Conservation (phyloP, 768 basidiomycete genomes). For the Trametes elegans region DNA sequence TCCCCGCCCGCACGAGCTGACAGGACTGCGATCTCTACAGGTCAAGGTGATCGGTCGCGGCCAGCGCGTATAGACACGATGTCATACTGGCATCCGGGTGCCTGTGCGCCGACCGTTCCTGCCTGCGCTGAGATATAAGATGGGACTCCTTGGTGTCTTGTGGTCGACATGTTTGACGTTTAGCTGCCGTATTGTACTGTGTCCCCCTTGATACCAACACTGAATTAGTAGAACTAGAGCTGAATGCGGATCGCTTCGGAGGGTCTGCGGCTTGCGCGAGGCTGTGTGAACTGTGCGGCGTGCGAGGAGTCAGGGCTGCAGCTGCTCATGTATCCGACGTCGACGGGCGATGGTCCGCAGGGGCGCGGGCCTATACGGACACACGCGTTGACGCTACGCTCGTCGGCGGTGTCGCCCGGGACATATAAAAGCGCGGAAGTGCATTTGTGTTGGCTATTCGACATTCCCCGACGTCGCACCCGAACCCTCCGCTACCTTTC, state of each 20-base stretch:
- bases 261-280: background rate
- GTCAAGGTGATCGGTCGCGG: slow-evolving; percentile 62
- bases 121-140: background rate
- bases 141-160: background rate
- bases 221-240: slow-evolving; percentile 4
- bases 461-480: too few species aligned
- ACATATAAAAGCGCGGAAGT: too few species aligned
- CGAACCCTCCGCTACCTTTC: too few species aligned
- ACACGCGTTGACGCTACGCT: too few species aligned
- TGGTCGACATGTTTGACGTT: background rate
- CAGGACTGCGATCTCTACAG: slow-evolving; percentile 28
- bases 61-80: slow-evolving; percentile 28
- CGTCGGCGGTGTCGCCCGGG: too few species aligned
- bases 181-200: slow-evolving; percentile 4
- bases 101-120: background rate
- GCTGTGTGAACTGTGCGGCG: too few species aligned
- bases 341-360: too few species aligned
- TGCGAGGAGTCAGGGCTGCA: too few species aligned
- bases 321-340: too few species aligned
- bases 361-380: too few species aligned
- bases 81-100: background rate
- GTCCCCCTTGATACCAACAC: slow-evolving; percentile 8
- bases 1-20: background rate
- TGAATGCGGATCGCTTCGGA: background rate
- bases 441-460: too few species aligned